Evolutionary conservation across 2,329 filamentous ascomycete genomes (phyloP).

Genomic region (Anthostomella pinea): DNA sequence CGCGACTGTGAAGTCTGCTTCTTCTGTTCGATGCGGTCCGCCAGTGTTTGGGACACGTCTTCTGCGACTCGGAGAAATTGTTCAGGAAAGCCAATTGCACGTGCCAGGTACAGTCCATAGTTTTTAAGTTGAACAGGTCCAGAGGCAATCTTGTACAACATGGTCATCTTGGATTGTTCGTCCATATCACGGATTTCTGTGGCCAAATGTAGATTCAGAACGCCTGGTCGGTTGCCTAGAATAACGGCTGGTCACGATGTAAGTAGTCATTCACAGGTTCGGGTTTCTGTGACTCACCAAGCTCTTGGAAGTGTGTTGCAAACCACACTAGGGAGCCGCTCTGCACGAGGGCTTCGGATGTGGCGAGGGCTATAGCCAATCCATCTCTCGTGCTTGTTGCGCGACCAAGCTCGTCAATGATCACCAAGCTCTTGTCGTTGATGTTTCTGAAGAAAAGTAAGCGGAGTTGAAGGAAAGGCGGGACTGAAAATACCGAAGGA

Average conservation of each 20-base stretch:
- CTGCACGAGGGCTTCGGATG: slow-evolving; percentile 82
- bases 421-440: slow-evolving; percentile 69
- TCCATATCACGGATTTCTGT: slow-evolving; percentile 58
- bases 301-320: slow-evolving; percentile 84
- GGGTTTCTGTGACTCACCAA: slow-evolving; percentile 43
- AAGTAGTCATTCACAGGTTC: slow-evolving; percentile 2
- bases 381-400: slow-evolving; percentile 89
- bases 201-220: slow-evolving; percentile 77
- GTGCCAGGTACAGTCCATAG: slow-evolving; percentile 83
- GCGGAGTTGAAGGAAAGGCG: neutral
- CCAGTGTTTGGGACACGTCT: slow-evolving; percentile 60
- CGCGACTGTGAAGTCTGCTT: slow-evolving; percentile 58
- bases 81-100: slow-evolving; percentile 68
- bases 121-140: slow-evolving; percentile 69
- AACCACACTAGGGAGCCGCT: slow-evolving; percentile 84
- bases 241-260: slow-evolving; percentile 54
- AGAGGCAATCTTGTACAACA: slow-evolving; percentile 80
- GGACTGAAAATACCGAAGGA: slow-evolving; percentile 55
- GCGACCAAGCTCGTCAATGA: slow-evolving; percentile 89
- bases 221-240: slow-evolving; percentile 70
- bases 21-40: slow-evolving; percentile 53
- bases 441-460: slow-evolving; percentile 57
- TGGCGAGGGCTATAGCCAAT: slow-evolving; percentile 82
- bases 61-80: slow-evolving; percentile 67
- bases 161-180: slow-evolving; percentile 64